Percentiles rank a stretch among this genome's conserved stretches.
Evolutionary conservation across 441 rosid species (phyloP).

Genomic region (Theobroma grandiflorum): DNA sequence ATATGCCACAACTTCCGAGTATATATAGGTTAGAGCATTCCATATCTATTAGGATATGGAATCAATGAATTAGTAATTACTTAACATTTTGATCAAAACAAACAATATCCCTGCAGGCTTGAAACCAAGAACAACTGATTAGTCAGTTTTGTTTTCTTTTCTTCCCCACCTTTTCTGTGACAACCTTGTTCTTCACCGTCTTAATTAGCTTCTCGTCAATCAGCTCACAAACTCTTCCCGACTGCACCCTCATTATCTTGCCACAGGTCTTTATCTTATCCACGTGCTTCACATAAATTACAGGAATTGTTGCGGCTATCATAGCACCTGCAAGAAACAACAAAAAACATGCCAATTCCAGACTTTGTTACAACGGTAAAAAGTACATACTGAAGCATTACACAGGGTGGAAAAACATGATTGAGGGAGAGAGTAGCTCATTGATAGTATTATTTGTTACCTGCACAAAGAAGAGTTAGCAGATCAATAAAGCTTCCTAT

Average conservation of each 20-base stretch:
- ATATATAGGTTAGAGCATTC: too few relatives aligned
- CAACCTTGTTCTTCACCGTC: background rate
- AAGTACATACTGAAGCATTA: too few relatives aligned
- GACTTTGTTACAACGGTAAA: background rate
- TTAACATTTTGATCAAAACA: too few relatives aligned
- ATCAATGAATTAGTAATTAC: too few relatives aligned
- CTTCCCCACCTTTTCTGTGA: background rate
- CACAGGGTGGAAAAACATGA: too few relatives aligned
- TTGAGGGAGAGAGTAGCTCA: too few relatives aligned
- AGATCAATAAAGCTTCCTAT: constrained; percentile 49
- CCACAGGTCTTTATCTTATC: constrained; percentile 38
- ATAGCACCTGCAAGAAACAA: constrained; percentile 33
- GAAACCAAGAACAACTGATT: background rate
- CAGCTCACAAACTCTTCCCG: constrained; percentile 28
- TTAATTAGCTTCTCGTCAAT: constrained; percentile 30
- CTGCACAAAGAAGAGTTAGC: constrained; percentile 49
- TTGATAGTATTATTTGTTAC: constrained; percentile 36
- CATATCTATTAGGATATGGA: too few relatives aligned
- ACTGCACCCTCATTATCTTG: constrained; percentile 30
- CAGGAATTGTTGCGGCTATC: constrained; percentile 45
- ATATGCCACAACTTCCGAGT: too few relatives aligned
- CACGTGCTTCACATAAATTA: constrained; percentile 40
- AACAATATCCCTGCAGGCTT: too few relatives aligned
- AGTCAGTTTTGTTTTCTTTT: background rate
- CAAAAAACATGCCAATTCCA: background rate